Conservation (phyloP, 2,329 filamentous ascomycete genomes). For the Arthrobotrys sphaeroides region DNA sequence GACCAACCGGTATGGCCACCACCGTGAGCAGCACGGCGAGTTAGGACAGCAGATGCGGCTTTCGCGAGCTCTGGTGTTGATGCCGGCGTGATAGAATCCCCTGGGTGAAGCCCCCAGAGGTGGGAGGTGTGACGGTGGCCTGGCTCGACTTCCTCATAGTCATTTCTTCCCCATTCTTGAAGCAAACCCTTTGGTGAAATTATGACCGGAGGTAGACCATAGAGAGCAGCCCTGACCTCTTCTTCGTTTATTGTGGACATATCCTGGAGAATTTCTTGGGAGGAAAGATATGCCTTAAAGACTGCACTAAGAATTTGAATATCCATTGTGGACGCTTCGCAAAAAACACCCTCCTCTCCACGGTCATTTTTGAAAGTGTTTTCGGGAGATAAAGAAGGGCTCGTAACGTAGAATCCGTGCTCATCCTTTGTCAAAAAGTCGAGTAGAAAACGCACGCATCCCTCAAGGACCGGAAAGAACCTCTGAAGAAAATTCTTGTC, state of each 20-base stretch:
- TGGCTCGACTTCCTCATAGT: constrained; percentile 62
- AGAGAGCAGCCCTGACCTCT: constrained; percentile 52
- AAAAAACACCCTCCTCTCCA: constrained; percentile 59
- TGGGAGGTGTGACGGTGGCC: constrained; percentile 67
- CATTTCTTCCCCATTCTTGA: constrained; percentile 60
- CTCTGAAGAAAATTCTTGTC: constrained; percentile 58
- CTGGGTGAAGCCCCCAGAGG: constrained; percentile 65
- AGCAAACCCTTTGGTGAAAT: constrained; percentile 57
- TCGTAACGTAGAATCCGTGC: constrained; percentile 59
- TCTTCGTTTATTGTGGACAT: background rate
- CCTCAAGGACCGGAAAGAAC: constrained; percentile 59
- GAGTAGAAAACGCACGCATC: constrained; percentile 61
- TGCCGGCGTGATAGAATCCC: constrained; percentile 61
- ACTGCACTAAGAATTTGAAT: constrained; percentile 63
- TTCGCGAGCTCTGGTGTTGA: constrained; percentile 55
- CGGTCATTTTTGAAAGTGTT: constrained; percentile 59
- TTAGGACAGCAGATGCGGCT: constrained; percentile 58
- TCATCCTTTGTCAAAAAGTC: constrained; percentile 61
- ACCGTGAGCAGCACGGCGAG: constrained; percentile 60
- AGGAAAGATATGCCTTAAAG: constrained; percentile 59
- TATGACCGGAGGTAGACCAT: constrained; percentile 53
- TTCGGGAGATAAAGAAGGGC: constrained; percentile 62
- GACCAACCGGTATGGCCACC: constrained; percentile 67
- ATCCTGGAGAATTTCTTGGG: constrained; percentile 25
- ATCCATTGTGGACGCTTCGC: constrained; percentile 65